Evolutionary conservation across 2,329 filamentous ascomycete species (phyloP), one percentile per base, ranked within the genome.

Genomic region (Hypoxylon sp.): DNA sequence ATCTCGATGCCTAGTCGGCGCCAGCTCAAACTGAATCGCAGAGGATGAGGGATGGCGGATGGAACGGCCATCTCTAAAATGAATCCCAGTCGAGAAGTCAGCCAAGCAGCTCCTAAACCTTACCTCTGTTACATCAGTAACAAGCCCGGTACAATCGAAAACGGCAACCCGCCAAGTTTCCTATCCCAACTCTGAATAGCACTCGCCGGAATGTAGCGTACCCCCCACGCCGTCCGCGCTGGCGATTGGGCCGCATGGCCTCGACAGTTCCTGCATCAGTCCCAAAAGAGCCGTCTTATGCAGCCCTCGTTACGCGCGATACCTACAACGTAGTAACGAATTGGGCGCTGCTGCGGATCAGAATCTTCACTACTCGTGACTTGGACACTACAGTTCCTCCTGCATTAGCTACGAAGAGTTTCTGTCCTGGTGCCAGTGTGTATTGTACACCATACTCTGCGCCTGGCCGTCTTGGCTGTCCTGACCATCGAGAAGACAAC

Each of bases 381-480:
- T 55, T 58, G 42, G 40, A 45, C 18, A 55, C 42, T 62, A 53
- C 60, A 57, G 48, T 54, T 38, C 27, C 58, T 62, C 65, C 64
- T 67, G 65, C 65, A 67, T 65, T 63, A 61, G 60, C 38, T 49
- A 40, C 48, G 50, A 50, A 51, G 48, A 54, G 41, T 53, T 35
- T 46, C 31, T 35, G 31, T n/a, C 18, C 31, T 29, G 54, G 46
- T 54, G 38, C 52, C 42, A 58, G n/a, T n/a, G n/a, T n/a, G n/a
- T n/a, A n/a, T n/a, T n/a, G 54, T 54, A 53, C 50, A 24, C 42
- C 41, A 60, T 40, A 58, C 58, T 61, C 37, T 59, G 63, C 60
- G 45, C 45, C 48, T 59, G 33, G 55, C 65, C 62, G 65, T 64
- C 64, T 66, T 66, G 62, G 65, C 65, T 57, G 26, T 13, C 27